A percentile compares a stretch with the other conserved stretches of the same genome.
These are phyloP conservation scores for Diaporthe sp. DNA, from an alignment of 2,329 filamentous ascomycete genomes.

Conservation along the genomic window DNA sequence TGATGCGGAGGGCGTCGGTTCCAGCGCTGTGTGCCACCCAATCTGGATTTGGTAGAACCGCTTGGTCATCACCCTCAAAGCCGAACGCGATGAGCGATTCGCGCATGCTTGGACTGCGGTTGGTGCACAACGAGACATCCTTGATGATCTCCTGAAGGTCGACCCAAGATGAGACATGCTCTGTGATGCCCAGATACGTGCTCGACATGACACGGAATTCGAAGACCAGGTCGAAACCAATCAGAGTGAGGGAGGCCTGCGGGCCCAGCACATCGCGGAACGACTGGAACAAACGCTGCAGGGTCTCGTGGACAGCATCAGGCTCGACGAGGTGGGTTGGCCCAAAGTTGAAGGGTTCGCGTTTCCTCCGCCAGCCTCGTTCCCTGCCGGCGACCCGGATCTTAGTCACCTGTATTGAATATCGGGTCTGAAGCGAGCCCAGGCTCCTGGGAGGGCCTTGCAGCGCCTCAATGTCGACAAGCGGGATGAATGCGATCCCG, in stretches of 20 bases:
- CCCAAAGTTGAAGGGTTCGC: conserved; percentile 5
- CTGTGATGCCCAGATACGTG: conserved; percentile 24
- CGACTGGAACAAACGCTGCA: conserved; percentile 17
- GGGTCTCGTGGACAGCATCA: conserved; percentile 20
- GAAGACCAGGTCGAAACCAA: conserved; percentile 26
- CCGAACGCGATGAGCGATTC: conserved; percentile 14
- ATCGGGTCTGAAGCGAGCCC: conserved; percentile 8
- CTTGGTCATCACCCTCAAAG: conserved; percentile 16
- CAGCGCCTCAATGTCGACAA: not conserved
- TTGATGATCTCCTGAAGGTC: conserved; percentile 24
- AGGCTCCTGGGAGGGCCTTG: conserved; percentile 17
- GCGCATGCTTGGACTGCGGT: conserved; percentile 24
- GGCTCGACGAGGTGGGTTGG: conserved; percentile 21
- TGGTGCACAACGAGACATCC: conserved; percentile 17
- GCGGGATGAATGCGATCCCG: conserved; percentile 19
- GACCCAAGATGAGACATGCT: conserved; percentile 22
- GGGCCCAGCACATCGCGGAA: conserved; percentile 2
- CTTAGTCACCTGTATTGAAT: conserved; percentile 7
- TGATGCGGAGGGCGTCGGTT: conserved; percentile 15
- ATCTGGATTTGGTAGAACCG: conserved; percentile 4
- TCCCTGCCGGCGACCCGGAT: conserved; percentile 16
- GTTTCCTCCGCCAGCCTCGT: not conserved
- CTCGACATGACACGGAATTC: conserved; percentile 22
- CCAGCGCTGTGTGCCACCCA: conserved; percentile 15
- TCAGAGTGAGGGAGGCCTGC: conserved; percentile 11